phyloP scores from a whole-genome alignment of 306 rosid genomes.

The Vigna mungo region DNA sequence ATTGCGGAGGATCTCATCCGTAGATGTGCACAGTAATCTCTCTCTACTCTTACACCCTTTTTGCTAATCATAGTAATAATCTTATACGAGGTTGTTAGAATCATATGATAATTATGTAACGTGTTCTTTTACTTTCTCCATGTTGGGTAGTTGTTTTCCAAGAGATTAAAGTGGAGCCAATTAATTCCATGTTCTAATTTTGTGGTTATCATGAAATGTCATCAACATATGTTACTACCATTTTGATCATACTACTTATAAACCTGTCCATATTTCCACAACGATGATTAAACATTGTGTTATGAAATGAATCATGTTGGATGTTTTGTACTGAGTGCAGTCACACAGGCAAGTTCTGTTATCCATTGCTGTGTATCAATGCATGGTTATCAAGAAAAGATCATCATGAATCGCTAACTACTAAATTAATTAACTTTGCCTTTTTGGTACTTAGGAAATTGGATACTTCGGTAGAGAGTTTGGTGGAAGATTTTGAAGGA shows the following conservation, averaged over 20 bases:
- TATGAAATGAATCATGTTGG: no score
- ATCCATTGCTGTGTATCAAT: no score
- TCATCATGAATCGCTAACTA: not conserved
- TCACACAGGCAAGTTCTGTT: no score
- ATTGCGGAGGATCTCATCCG: conserved; percentile 47
- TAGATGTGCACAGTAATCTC: conserved; percentile 53
- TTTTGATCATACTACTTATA: no score
- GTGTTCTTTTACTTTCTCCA: not conserved
- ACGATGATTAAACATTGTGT: no score
- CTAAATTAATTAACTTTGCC: not conserved
- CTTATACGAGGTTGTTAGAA: not conserved
- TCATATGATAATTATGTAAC: not conserved
- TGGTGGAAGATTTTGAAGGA: conserved; percentile 74
- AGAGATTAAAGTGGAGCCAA: not conserved
- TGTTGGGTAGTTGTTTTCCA: not conserved
- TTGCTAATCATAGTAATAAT: not conserved
- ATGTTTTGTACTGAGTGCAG: no score
- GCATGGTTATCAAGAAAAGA: no score
- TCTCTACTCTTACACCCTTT: not conserved
- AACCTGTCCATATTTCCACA: no score
- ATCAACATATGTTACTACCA: no score
- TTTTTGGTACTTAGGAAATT: conserved; percentile 49
- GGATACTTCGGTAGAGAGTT: conserved; percentile 56
- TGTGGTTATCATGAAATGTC: not conserved
- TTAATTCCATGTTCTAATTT: not conserved